Base-by-base conservation (phyloP, 2,329 filamentous ascomycete genomes). In the Ascochyta clinopodiicola region DNA sequence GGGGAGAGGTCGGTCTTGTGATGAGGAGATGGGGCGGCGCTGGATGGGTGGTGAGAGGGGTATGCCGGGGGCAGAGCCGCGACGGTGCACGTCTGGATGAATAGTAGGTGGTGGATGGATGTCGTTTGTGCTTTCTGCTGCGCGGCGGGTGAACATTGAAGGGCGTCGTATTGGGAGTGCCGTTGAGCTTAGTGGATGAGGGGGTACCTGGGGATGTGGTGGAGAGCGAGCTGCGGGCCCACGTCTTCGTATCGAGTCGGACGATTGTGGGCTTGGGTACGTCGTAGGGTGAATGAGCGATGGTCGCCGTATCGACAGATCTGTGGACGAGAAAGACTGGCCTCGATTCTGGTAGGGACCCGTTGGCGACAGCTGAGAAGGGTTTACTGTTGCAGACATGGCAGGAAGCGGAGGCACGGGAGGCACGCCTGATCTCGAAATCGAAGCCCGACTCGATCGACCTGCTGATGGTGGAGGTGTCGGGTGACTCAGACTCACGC, bases 401-500 rank as follows among this genome's bases (percentile, higher is more conserved):
- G 61, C 51, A 31, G 70, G 67, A 4, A 71, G 66, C 55, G 27
- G 54, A 44, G 27, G 61, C 53, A 25, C 50, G 35, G 19, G 61
- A 36, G 34, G 50, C 44, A 24, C 45, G 15, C 7, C 40, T 21
- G 21, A 53, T 34, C 59, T 43, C 34, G 64, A 61, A 1, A 31
- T 31, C 27, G 52, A 42, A 9, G 46, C 37, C 6, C 52, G 46
- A 17, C 52, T 56, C 12, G 35, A 22, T 31, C 52, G 52, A 13
- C 46, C 36, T 10, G 13, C 43, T 7, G 68, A 57, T n/a, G 71
- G 71, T 15, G 72, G 69, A 24, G 67, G 64, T 27, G 66, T 54
- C 1, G 72, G 72, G 57, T 74, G 70, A 38, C 70, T 76, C 15
- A 76, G 54, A 55, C 73, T 76, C 35, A 75, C 69, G 38, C 72